Base-by-base conservation (phyloP, 1,284 basidiomycete species). In the Marasmius oreades region DNA sequence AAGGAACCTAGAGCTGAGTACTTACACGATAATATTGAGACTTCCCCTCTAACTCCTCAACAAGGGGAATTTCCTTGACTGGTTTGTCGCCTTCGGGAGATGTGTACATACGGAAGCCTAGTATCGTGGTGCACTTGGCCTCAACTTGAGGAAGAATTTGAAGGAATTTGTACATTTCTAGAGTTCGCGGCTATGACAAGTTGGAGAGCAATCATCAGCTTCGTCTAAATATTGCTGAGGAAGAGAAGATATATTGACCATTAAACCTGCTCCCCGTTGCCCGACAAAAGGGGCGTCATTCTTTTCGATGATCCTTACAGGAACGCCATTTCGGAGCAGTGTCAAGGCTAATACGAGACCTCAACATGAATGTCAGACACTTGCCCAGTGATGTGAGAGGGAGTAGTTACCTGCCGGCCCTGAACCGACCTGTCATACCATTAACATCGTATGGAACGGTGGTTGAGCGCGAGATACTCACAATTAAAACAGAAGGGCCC, bases 281-380 rank as follows among this genome's bases (percentile, higher is more conserved):
- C 66, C 66, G 22, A 63, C 28, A 3, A 58, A 56, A 43, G 46
- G 56, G 1, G 51, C 23, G 6, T 42, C 16, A 11, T 54, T 46
- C 39, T 63, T 63, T 23, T 62, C 59, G 33, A 63, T 61, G 42
- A 65, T 48, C 23, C 62, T 61, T 2, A 63, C 59, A 16, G 59
- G 18, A 3, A 64, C 28, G 6, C 59, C 59, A 44, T 58, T 62
- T 20, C 57, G 52, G 22, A 62, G 55, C 24, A 64, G 56, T 7
- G n/a, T 54, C 22, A 61, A 43, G 5, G 61, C 57, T 18, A 61
- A 53, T 4, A 58, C 24, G 8, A 62, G 55, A 37, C 61, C 63
- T 77, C 42, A 39, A n/a, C n/a, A n/a, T n/a, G n/a, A n/a, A n/a
- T n/a, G n/a, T n/a, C n/a, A n/a, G n/a, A n/a, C n/a, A n/a, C n/a